phyloP scores from a whole-genome alignment of 805 yeast species.

The Wickerhamomyces pijperi region DNA sequence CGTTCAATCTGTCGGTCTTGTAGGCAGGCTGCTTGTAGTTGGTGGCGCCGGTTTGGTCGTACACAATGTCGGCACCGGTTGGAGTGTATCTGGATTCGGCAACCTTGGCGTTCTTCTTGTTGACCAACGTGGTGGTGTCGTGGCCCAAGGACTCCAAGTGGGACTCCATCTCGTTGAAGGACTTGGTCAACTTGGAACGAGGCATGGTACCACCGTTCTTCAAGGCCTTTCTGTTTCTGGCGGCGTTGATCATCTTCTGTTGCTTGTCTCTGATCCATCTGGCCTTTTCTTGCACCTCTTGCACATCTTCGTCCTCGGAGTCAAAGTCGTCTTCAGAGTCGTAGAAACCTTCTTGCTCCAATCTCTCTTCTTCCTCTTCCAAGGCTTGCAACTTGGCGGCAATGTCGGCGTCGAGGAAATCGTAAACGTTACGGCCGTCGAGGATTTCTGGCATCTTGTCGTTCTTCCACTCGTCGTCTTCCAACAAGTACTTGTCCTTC shows the following conservation, averaged over 20 bases:
- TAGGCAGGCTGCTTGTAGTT: slow-evolving; percentile 23
- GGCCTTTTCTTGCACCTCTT: slow-evolving; percentile 76
- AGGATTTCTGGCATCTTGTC: slow-evolving; percentile 95
- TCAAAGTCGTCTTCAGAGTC: slow-evolving; percentile 59
- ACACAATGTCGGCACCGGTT: slow-evolving; percentile 61
- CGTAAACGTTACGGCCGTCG: slow-evolving; percentile 94
- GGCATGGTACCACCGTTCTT: slow-evolving; percentile 86
- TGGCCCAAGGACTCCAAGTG: slow-evolving; percentile 88
- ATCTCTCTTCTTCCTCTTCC: slow-evolving; percentile 93
- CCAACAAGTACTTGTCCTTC: slow-evolving; percentile 84
- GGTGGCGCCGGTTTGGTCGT: slow-evolving; percentile 12
- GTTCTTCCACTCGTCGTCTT: slow-evolving; percentile 95
- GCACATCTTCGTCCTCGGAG: slow-evolving; percentile 54
- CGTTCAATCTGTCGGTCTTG: slow-evolving; percentile 75
- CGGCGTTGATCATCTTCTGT: slow-evolving; percentile 83
- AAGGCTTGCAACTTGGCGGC: slow-evolving; percentile 86
- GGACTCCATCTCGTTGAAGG: slow-evolving; percentile 69
- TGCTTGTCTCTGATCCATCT: slow-evolving; percentile 93
- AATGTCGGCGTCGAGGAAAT: slow-evolving; percentile 93
- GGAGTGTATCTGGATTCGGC: slow-evolving; percentile 28
- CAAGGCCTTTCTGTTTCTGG: slow-evolving; percentile 75
- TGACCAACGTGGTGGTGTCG: slow-evolving; percentile 60
- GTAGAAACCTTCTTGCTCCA: slow-evolving; percentile 91
- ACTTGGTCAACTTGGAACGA: slow-evolving; percentile 72
- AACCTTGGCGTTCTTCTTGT: slow-evolving; percentile 31